Evolutionary conservation across 2,329 filamentous ascomycete genomes (phyloP).

Genomic region (Cytospora chrysosperma): DNA sequence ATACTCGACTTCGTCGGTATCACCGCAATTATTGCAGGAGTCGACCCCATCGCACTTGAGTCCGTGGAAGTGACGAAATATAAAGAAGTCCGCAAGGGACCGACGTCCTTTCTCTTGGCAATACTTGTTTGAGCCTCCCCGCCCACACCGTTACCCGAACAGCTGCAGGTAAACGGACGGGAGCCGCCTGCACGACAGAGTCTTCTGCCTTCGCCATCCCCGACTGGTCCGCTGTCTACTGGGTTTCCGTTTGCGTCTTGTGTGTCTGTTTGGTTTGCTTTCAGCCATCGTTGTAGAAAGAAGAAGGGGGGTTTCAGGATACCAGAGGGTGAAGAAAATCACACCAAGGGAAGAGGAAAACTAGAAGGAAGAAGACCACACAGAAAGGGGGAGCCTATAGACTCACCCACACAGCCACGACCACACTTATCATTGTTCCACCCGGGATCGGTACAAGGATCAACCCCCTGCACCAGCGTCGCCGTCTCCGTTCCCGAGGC

Average conservation of each 20-base stretch:
- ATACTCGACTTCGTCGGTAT: background rate
- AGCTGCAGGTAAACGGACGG: conserved; percentile 27
- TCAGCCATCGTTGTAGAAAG: too few species aligned
- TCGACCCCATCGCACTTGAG: background rate
- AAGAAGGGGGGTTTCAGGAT: too few species aligned
- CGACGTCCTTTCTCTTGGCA: conserved; percentile 16
- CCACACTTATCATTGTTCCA: conserved; percentile 31
- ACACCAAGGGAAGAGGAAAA: background rate
- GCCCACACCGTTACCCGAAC: conserved; percentile 14
- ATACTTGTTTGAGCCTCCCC: conserved; percentile 27
- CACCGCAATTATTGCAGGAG: background rate
- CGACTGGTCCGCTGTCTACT: conserved; percentile 23
- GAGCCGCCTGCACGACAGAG: conserved; percentile 30
- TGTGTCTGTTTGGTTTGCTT: background rate
- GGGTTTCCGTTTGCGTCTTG: background rate
- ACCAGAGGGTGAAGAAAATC: too few species aligned
- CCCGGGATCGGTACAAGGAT: conserved; percentile 29
- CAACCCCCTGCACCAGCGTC: conserved; percentile 21
- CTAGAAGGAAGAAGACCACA: too few species aligned
- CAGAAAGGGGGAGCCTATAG: too few species aligned
- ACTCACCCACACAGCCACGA: conserved; percentile 28
- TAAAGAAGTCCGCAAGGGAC: conserved; percentile 21
- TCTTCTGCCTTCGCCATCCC: conserved; percentile 23
- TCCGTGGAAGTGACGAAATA: background rate
- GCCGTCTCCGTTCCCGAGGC: conserved; percentile 26